Evolutionary conservation across 2,329 filamentous ascomycete genomes (phyloP).

Genomic region (Ophiostoma australiae): DNA sequence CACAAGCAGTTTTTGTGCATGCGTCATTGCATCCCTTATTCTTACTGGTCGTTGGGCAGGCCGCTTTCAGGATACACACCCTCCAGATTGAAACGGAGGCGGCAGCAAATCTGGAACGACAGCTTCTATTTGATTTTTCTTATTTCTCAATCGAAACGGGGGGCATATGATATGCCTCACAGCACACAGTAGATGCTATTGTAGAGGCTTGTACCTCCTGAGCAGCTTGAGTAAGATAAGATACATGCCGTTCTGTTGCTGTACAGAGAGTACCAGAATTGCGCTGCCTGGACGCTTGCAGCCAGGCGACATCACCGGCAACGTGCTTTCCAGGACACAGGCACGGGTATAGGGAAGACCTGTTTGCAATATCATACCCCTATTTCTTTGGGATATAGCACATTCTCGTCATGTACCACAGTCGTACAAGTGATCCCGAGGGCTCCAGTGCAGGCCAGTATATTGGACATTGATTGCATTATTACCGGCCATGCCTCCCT

Average conservation of each 20-base stretch:
- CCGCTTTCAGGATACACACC: not conserved
- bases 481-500: no score
- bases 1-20: not conserved
- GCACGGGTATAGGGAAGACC: not conserved
- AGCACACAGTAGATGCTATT: not conserved
- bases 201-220: not conserved
- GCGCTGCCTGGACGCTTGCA: constrained; percentile 2
- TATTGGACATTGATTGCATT: not conserved
- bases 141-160: no score
- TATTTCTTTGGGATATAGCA: not conserved
- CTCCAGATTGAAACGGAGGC: not conserved
- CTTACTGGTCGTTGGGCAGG: not conserved
- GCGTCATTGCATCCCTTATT: not conserved
- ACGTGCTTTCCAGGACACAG: not conserved
- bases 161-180: not conserved
- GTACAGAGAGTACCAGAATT: not conserved
- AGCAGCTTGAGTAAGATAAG: not conserved
- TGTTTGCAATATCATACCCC: not conserved
- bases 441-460: not conserved
- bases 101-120: not conserved
- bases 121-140: not conserved
- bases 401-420: not conserved
- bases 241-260: not conserved
- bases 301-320: not conserved
- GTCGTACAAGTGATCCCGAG: not conserved